Evolutionary conservation across 2,329 filamentous ascomycete species (phyloP), one percentile per base, ranked within the genome.

Genomic region (Incumbomyces lentus): DNA sequence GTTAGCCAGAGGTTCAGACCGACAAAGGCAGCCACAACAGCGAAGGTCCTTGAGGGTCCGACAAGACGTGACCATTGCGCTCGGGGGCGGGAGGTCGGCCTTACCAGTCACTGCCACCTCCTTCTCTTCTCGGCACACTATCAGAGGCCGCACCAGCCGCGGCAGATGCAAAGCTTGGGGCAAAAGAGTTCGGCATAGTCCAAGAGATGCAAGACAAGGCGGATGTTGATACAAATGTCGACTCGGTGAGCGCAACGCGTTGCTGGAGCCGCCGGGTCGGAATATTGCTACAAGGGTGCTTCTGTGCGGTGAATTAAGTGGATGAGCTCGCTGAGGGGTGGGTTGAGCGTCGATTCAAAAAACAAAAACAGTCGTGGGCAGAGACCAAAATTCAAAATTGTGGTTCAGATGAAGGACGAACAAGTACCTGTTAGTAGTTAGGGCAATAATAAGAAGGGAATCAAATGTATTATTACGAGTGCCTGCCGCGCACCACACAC

Each of bases 141-240:
- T 79, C 63, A 72, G 66, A 69, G 59, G 75, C 81, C 66, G 86
- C 83, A 66, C 84, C 84, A 64, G 84, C 84, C 58, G 84, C 84
- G 60, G 84, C 84, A 62, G 84, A 87, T 64, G 84, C 84, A 69
- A 89, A 89, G 74, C 82, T 88, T 59, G 84, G 86, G 60, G 83
- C 81, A 66, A 87, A 76, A 70, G 84, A 81, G 64, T 81, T 79
- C 70, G 82, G 78, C 83, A 87, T 76, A 60, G 56, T 67, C 46
- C 19, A 35, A 13, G 19, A 31, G 8, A 17, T 32, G 17, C 22
- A 38, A 16, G 16, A 22, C 30, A 29, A 11, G 34, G 16, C n/a
- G 16, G 38, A 40, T 10, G 22, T 17, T 35, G 19, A 10, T 31
- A 16, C 17, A 14, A 10, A 29, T 29, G 8, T 45, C 33, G 22